phyloP scores from a whole-genome alignment of 345 rosid genomes.

The Sisymbrium altissimum region DNA sequence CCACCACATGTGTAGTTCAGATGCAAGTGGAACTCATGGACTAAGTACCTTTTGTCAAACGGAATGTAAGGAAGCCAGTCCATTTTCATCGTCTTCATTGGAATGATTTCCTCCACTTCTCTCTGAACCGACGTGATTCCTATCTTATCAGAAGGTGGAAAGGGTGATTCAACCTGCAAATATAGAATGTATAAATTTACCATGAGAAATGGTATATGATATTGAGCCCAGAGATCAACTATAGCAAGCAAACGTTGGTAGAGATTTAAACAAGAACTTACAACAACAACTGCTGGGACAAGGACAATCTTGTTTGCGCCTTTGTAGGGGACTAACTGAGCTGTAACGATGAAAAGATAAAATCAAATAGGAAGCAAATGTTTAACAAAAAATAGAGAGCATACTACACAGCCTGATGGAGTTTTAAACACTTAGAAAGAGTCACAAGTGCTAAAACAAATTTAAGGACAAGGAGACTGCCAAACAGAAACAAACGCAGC shows the following conservation, averaged over 20 bases:
- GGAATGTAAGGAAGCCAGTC: slow-evolving; percentile 98
- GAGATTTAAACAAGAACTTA: slow-evolving; percentile 42
- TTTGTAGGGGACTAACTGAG: slow-evolving; percentile 74
- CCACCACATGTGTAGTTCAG: slow-evolving; percentile 3
- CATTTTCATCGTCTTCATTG: slow-evolving; percentile 99
- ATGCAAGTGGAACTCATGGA: neutral
- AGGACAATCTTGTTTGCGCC: slow-evolving; percentile 48
- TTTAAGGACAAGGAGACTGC: neutral
- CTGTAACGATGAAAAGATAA: slow-evolving; percentile 45
- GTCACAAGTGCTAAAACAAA: neutral
- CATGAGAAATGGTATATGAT: neutral
- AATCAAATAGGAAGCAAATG: neutral
- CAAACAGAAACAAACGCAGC: neutral
- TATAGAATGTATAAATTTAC: neutral
- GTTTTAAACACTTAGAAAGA: neutral
- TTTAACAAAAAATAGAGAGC: neutral
- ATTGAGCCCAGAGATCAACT: neutral
- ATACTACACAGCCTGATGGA: neutral
- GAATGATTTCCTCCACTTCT: slow-evolving; percentile 90
- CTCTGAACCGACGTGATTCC: slow-evolving; percentile 97
- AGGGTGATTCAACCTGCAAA: slow-evolving; percentile 77
- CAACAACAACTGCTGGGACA: slow-evolving; percentile 86
- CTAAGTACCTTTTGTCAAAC: slow-evolving; percentile 63
- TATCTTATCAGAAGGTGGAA: slow-evolving; percentile 96
- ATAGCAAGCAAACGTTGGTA: neutral